Evolutionary conservation across 352 stramenopile species (phyloP).

Genomic region (Globisporangium spinosum): DNA sequence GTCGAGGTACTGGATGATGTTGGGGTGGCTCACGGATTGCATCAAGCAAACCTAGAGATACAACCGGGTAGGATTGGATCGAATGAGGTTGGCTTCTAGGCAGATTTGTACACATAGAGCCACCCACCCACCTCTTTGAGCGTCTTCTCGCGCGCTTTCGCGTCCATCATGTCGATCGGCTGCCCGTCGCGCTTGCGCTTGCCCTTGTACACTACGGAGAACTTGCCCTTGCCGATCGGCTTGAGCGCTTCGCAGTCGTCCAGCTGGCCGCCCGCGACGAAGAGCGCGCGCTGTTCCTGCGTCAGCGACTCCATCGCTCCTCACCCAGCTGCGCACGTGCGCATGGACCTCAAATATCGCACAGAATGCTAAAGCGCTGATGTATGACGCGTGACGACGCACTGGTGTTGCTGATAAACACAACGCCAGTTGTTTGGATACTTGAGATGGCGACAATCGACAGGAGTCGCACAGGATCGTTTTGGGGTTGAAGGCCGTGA

Average conservation of each 20-base stretch:
- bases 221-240: slow-evolving; percentile 92
- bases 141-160: slow-evolving; percentile 88
- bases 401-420: background rate
- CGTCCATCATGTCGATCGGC: slow-evolving; percentile 87
- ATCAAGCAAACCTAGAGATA: slow-evolving; percentile 69
- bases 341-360: background rate
- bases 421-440: background rate
- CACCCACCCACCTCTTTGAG: slow-evolving; percentile 61
- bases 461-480: background rate
- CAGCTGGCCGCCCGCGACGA: slow-evolving; percentile 47
- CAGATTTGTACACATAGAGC: background rate
- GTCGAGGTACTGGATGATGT: slow-evolving; percentile 93
- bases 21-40: slow-evolving; percentile 84
- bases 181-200: slow-evolving; percentile 58
- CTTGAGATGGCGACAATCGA: background rate
- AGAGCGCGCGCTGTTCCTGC: slow-evolving; percentile 65
- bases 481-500: background rate
- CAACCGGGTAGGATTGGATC: slow-evolving; percentile 8
- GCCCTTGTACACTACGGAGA: slow-evolving; percentile 90
- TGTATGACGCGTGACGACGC: background rate
- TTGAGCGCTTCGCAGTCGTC: slow-evolving; percentile 83
- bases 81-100: background rate
- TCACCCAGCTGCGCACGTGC: too few species aligned
- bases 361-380: background rate
- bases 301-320: slow-evolving; percentile 73